Conservation (phyloP, 495 filamentous ascomycete genomes). For the Penicillium maclennaniae region DNA sequence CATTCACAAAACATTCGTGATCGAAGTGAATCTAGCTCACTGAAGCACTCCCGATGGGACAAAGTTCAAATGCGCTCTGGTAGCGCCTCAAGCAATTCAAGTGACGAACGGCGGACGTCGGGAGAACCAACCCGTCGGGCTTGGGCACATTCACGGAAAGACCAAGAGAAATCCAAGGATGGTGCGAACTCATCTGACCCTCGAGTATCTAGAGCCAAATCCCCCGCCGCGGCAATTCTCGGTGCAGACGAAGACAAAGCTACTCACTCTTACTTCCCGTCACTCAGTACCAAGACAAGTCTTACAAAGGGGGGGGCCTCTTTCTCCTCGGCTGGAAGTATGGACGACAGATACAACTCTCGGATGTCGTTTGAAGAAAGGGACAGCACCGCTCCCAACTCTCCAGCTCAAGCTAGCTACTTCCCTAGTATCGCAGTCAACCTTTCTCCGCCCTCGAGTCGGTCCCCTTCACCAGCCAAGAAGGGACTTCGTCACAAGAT, state of each 20-base stretch:
- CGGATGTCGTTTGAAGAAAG: constrained; percentile 46
- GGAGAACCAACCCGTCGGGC: constrained; percentile 7
- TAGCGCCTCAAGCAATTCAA: constrained; percentile 33
- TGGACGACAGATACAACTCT: constrained; percentile 32
- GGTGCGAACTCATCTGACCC: constrained; percentile 6
- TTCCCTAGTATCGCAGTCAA: constrained; percentile 57
- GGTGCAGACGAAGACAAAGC: constrained; percentile 2
- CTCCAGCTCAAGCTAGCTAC: constrained; percentile 41
- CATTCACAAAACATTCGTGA: constrained; percentile 25
- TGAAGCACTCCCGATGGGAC: constrained; percentile 20
- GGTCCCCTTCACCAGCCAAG: constrained; percentile 49
- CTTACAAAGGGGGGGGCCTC: constrained; percentile 24
- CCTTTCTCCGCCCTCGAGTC: constrained; percentile 50
- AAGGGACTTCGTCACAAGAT: constrained; percentile 44
- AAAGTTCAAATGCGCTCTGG: constrained; percentile 25
- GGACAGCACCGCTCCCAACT: constrained; percentile 46
- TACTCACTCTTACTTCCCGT: constrained; percentile 4
- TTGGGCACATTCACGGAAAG: constrained; percentile 12
- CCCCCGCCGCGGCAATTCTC: neutral
- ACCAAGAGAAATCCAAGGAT: constrained; percentile 7
- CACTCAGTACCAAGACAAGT: constrained; percentile 6
- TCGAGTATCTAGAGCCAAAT: constrained; percentile 13
- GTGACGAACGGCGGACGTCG: constrained; percentile 18
- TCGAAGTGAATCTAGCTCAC: constrained; percentile 26
- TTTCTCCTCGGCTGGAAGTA: constrained; percentile 36